Base-by-base conservation (phyloP, 192 early-diverging fungal genomes). In the Backusella tarrabulga region DNA sequence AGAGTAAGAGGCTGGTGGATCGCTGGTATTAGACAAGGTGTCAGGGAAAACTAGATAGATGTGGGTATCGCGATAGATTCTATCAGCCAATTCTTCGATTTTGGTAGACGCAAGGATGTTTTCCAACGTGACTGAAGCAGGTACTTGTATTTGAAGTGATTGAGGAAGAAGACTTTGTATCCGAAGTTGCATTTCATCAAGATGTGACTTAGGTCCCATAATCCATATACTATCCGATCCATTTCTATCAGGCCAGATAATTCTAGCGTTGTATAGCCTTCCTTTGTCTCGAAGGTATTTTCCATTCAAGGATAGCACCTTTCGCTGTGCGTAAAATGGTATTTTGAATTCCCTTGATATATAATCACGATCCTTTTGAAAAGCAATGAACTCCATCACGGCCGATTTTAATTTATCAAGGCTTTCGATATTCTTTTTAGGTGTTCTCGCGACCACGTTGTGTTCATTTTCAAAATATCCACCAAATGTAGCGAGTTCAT, bases 391-490 rank as follows among this genome's bases (percentile, higher is more conserved):
- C 78, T 94, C 93, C 85, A 93, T 88, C 34, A 94, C 89, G 6
- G 87, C 84, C 14, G 84, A 80, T 79, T 91, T 89, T 26, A 93
- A 83, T 19, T 88, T 83, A 6, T 88, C 86, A 17, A 95, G 77
- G 63, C 90, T 93, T 44, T 82, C 77, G 2, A 85, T 79, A 73
- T 95, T 95, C 79, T 95, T 95, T 40, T 89, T 85, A 0, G 93
- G 93, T 2, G 93, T 95, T 19, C 93, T 82, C 11, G 92, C 92
- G 32, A 95, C 92, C 21, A 95, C 93, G 71, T 95, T 95, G 82
- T 95, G 91, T 77, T 87, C 77, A 80, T 93, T 93, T 60, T 93
- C 91, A 77, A 89, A 92, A 76, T 94, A 95, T 0, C 93, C 93
- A 26, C 93, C 93, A 1, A 93, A 73, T 19, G 82, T 81, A 8